Conservation (phyloP, 805 yeast species). For the Candida multigemmis region DNA sequence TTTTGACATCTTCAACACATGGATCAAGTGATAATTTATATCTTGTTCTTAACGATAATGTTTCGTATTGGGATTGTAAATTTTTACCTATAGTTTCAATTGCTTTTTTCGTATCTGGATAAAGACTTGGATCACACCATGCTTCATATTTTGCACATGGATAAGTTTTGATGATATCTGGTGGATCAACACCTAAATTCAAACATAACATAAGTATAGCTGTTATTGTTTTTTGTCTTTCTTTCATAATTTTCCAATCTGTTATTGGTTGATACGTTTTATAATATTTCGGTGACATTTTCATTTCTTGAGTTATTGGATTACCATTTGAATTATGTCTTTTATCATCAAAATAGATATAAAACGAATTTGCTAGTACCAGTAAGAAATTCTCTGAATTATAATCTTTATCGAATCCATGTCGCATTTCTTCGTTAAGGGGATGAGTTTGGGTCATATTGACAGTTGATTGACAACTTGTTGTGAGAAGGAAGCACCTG, state of each 20-base stretch:
- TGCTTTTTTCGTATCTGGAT: slow-evolving; percentile 82
- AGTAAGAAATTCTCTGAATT: slow-evolving; percentile 47
- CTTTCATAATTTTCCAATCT: slow-evolving; percentile 90
- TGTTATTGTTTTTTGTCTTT: slow-evolving; percentile 84
- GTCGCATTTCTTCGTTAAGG: slow-evolving; percentile 49
- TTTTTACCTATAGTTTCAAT: slow-evolving; percentile 85
- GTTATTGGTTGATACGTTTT: slow-evolving; percentile 60
- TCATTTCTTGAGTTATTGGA: slow-evolving; percentile 55
- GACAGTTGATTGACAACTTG: too few relatives aligned
- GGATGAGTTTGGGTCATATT: too few relatives aligned
- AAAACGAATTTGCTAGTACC: slow-evolving; percentile 57
- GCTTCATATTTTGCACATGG: slow-evolving; percentile 91
- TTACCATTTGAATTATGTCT: slow-evolving; percentile 86
- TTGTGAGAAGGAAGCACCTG: too few relatives aligned
- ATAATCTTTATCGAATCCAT: slow-evolving; percentile 58
- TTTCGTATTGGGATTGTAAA: slow-evolving; percentile 82
- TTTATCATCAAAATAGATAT: slow-evolving; percentile 83
- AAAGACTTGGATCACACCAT: slow-evolving; percentile 82
- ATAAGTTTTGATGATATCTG: slow-evolving; percentile 85
- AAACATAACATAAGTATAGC: slow-evolving; percentile 89
- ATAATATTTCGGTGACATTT: slow-evolving; percentile 23
- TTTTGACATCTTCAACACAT: slow-evolving; percentile 87
- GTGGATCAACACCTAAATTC: slow-evolving; percentile 94
- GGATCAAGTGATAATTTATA: slow-evolving; percentile 92
- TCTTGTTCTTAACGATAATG: slow-evolving; percentile 75